Percentiles rank a stretch among this genome's conserved stretches.
phyloP scores from a whole-genome alignment of 2,329 filamentous ascomycete species.

The Aspergillus sp. region DNA sequence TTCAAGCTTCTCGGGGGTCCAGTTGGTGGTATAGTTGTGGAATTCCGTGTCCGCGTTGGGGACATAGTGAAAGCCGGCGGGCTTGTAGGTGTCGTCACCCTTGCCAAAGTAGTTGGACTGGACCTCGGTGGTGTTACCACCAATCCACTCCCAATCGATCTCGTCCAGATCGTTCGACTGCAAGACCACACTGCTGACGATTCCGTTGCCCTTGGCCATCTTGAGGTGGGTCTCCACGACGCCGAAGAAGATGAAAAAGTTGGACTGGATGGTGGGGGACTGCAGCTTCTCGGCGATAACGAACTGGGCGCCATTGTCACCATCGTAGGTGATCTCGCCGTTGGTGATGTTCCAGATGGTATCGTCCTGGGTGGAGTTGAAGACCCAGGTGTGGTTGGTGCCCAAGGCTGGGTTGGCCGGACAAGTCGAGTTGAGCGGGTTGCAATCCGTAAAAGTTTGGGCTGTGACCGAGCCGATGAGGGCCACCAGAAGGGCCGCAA shows the following conservation, averaged over 20 bases:
- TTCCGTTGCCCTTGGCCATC: conserved; percentile 69
- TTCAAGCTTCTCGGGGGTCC: conserved; percentile 61
- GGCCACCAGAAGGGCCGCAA: conserved; percentile 26
- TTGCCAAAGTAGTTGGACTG: conserved; percentile 98
- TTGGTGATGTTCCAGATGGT: conserved; percentile 67
- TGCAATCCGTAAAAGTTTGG: conserved; percentile 75
- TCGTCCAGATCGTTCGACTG: conserved; percentile 83
- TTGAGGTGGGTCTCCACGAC: conserved; percentile 75
- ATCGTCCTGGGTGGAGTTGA: conserved; percentile 59
- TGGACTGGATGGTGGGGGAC: conserved; percentile 73
- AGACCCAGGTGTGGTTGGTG: conserved; percentile 58
- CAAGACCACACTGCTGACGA: conserved; percentile 79
- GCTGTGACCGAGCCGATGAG: conserved; percentile 44
- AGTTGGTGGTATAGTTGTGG: conserved; percentile 58
- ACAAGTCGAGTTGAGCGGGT: conserved; percentile 71
- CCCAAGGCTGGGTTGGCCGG: conserved; percentile 69
- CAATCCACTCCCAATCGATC: conserved; percentile 65
- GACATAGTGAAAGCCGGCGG: conserved; percentile 72
- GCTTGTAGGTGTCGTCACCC: conserved; percentile 77
- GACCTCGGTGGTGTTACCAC: conserved; percentile 35
- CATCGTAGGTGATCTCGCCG: conserved; percentile 61
- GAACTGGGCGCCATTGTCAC: conserved; percentile 64
- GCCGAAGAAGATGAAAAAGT: conserved; percentile 85
- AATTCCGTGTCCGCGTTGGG: conserved; percentile 53
- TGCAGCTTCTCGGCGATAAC: conserved; percentile 68